Conservation (phyloP, 1,284 basidiomycete species). For the Puccinia triticina region DNA sequence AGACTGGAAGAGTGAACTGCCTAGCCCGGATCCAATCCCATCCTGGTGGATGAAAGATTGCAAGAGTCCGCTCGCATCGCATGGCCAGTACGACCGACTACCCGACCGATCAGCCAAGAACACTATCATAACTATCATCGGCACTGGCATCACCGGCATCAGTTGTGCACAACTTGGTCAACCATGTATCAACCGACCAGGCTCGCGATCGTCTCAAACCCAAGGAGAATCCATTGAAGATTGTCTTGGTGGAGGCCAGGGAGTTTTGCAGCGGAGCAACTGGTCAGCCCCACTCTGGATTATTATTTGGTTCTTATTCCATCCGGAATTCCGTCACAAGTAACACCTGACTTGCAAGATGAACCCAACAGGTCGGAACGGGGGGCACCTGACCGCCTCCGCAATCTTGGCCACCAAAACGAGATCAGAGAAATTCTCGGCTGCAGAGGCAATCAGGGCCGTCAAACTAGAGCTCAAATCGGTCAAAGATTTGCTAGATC, state of each 20-base stretch:
- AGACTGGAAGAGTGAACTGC: slow-evolving; percentile 1
- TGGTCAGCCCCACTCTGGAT: slow-evolving; percentile 62
- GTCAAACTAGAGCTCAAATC: slow-evolving; percentile 69
- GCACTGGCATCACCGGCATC: slow-evolving; percentile 75
- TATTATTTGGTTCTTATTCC: background rate
- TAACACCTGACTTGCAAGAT: background rate
- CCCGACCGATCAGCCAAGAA: background rate
- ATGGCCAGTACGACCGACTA: slow-evolving; percentile 1
- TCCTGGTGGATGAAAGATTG: slow-evolving; percentile 16
- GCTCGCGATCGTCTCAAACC: slow-evolving; percentile 23
- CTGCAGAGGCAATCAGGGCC: slow-evolving; percentile 66
- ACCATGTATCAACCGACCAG: slow-evolving; percentile 57
- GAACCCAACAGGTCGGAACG: slow-evolving; percentile 65
- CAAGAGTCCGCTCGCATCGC: background rate
- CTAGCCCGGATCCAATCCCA: background rate
- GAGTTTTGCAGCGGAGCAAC: slow-evolving; percentile 82
- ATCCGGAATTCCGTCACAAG: background rate
- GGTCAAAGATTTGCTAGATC: slow-evolving; percentile 63
- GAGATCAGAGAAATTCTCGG: slow-evolving; percentile 63
- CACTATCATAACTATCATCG: slow-evolving; percentile 69
- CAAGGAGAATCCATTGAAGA: slow-evolving; percentile 61
- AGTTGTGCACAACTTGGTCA: slow-evolving; percentile 70
- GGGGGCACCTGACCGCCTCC: slow-evolving; percentile 71
- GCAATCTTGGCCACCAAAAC: slow-evolving; percentile 64
- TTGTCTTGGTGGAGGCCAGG: slow-evolving; percentile 72